Percentiles rank a stretch among this genome's conserved stretches.
Evolutionary conservation across 257 asterid genomes (phyloP).

Genomic region (Haberlea rhodopensis): DNA sequence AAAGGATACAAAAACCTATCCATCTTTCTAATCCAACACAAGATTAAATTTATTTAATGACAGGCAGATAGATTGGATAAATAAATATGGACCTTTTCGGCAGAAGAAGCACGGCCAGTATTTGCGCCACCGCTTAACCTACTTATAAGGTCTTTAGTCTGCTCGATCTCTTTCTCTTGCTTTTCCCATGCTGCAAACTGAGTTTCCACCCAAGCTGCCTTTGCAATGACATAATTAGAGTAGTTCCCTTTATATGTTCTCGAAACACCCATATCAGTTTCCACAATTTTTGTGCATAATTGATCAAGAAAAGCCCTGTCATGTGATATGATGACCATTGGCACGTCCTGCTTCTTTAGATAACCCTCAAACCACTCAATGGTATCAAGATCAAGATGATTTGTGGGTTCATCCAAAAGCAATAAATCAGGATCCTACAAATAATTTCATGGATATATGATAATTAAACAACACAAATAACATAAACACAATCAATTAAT

Average conservation of each 20-base stretch:
- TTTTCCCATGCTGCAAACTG: slow-evolving; percentile 97
- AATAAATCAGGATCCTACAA: slow-evolving; percentile 86
- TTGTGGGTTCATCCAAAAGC: slow-evolving; percentile 95
- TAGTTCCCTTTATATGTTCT: slow-evolving; percentile 81
- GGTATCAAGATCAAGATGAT: slow-evolving; percentile 96
- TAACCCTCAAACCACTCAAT: slow-evolving; percentile 98
- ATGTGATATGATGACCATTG: slow-evolving; percentile 98
- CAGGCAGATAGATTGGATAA: not conserved
- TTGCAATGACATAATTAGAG: slow-evolving; percentile 69
- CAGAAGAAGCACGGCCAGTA: slow-evolving; percentile 98
- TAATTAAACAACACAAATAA: slow-evolving; percentile 23
- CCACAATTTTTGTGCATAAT: slow-evolving; percentile 92
- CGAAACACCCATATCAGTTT: slow-evolving; percentile 95
- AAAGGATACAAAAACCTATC: no score
- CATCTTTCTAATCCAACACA: not conserved
- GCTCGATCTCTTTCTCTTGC: slow-evolving; percentile 93
- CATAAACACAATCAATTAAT: slow-evolving; percentile 7
- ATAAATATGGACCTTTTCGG: slow-evolving; percentile 68
- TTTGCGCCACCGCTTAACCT: slow-evolving; percentile 95
- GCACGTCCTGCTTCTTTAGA: slow-evolving; percentile 88
- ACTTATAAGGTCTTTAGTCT: slow-evolving; percentile 68
- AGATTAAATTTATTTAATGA: not conserved
- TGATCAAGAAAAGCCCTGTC: slow-evolving; percentile 98
- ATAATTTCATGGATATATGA: slow-evolving; percentile 16
- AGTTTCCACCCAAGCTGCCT: slow-evolving; percentile 78